A percentile compares a stretch with the other conserved stretches of the same genome.
phyloP scores from a whole-genome alignment of 1,284 basidiomycete species.

The Crucibulum cyathiforme region DNA sequence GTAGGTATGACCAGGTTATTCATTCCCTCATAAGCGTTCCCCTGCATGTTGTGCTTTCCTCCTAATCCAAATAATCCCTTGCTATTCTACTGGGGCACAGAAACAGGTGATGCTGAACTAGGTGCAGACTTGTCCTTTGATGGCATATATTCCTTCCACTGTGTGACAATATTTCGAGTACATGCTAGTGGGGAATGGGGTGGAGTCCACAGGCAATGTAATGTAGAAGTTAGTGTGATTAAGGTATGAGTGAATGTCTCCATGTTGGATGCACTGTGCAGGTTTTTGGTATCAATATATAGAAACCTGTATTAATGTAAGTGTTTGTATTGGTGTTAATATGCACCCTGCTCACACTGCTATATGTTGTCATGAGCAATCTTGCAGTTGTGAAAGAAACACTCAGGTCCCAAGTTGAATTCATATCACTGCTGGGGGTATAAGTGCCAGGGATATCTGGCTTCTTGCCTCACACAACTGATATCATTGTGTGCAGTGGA shows the following conservation, averaged over 20 bases:
- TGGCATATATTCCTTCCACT: slow-evolving; percentile 77
- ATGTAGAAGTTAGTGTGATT: slow-evolving; percentile 36
- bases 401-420: too few relatives aligned
- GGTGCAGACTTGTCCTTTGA: slow-evolving; percentile 38
- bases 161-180: slow-evolving; percentile 78
- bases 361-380: slow-evolving; percentile 26
- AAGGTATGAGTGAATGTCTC: too few relatives aligned
- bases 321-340: slow-evolving; percentile 31
- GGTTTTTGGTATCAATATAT: background rate
- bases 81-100: slow-evolving; percentile 40
- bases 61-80: slow-evolving; percentile 69
- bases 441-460: too few relatives aligned
- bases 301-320: slow-evolving; percentile 14
- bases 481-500: too few relatives aligned
- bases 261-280: slow-evolving; percentile 31
- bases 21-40: slow-evolving; percentile 25
- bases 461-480: too few relatives aligned
- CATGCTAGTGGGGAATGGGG: slow-evolving; percentile 73
- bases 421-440: too few relatives aligned
- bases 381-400: too few relatives aligned
- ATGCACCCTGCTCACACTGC: slow-evolving; percentile 32
- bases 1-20: slow-evolving; percentile 26
- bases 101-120: slow-evolving; percentile 36
- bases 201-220: slow-evolving; percentile 63
- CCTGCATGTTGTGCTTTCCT: slow-evolving; percentile 59